Conservation (phyloP, 202 grass and related monocot species). For the Carex arenaria region DNA sequence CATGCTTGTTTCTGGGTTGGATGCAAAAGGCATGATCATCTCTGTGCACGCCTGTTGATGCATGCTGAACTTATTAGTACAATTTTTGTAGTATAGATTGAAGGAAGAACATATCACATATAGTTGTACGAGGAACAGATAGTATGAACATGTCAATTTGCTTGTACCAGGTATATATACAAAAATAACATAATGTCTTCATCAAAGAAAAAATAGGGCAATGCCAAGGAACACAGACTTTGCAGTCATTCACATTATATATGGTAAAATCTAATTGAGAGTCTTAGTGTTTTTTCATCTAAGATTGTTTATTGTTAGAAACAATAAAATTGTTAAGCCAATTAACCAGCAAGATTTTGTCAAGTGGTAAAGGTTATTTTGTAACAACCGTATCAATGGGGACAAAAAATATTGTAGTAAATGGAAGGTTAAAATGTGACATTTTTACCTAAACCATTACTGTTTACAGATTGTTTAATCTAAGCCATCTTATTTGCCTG, state of each 20-base stretch:
- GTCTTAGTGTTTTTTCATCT: too few relatives aligned
- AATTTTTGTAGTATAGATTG: background rate
- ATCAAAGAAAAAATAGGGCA: background rate
- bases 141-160: background rate
- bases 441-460: background rate
- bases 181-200: background rate
- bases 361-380: background rate
- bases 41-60: slow-evolving; percentile 80
- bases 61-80: background rate
- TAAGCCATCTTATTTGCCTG: background rate
- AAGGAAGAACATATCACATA: background rate
- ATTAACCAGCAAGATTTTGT: background rate
- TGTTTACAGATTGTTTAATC: background rate
- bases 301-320: background rate
- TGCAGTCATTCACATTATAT: background rate
- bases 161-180: background rate
- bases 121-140: background rate
- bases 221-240: background rate
- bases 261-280: background rate
- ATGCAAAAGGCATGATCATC: slow-evolving; percentile 96
- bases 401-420: background rate
- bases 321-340: background rate
- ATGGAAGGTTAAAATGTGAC: background rate
- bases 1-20: slow-evolving; percentile 63
- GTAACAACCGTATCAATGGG: background rate